Percentiles rank a stretch among this genome's conserved stretches.
Conservation (phyloP, 306 rosid species). For the Malus sylvestris region DNA sequence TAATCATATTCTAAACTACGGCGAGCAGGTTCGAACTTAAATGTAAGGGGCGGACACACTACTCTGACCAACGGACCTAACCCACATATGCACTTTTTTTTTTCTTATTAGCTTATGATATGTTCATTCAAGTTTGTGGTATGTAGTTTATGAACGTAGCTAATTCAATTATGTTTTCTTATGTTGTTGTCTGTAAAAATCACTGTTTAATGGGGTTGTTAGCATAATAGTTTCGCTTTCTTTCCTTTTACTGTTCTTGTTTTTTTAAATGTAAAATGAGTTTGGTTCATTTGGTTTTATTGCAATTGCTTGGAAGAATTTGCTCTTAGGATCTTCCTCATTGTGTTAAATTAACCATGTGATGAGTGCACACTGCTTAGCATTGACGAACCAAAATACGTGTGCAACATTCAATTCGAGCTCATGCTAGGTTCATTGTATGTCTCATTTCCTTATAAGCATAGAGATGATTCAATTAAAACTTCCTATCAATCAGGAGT, state of each 20-base stretch:
- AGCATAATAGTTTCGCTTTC: background rate
- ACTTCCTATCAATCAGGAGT: slow-evolving; percentile 45
- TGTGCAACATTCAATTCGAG: background rate
- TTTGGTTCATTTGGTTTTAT: background rate
- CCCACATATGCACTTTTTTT: background rate
- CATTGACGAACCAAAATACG: no score
- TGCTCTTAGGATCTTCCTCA: background rate
- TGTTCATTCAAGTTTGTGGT: background rate
- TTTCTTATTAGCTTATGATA: background rate
- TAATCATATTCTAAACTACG: no score
- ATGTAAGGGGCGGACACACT: no score
- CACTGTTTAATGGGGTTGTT: background rate
- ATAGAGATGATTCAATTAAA: background rate
- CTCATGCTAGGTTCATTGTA: background rate
- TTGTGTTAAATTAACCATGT: background rate
- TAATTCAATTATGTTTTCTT: background rate
- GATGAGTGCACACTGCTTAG: no score
- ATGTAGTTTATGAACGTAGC: background rate
- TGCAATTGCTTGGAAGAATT: background rate
- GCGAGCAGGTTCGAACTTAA: no score
- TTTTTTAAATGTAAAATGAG: background rate
- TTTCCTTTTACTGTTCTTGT: background rate
- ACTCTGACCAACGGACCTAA: no score
- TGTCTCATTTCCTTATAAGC: background rate
- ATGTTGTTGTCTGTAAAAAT: background rate